A percentile compares a stretch with the other conserved stretches of the same genome.
phyloP scores from a whole-genome alignment of 768 basidiomycete genomes.

The Neoboletus brunneissimus region DNA sequence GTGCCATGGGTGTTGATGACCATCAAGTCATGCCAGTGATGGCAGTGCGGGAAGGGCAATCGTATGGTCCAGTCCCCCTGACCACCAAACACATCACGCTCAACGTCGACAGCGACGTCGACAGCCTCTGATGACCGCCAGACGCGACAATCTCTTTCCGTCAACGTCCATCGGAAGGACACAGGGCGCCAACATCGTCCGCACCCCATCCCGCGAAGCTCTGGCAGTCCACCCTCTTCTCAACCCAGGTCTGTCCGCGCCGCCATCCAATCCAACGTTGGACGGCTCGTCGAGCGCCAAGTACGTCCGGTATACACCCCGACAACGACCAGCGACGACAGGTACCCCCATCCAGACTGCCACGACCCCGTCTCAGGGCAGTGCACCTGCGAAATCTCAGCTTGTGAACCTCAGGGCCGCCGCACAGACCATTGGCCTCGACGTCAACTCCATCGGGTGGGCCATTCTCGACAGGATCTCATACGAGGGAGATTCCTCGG shows the following conservation, averaged over 20 bases:
- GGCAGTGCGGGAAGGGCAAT: background rate
- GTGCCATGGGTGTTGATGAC: conserved; percentile 5
- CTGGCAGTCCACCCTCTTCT: conserved; percentile 65
- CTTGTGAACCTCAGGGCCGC: conserved; percentile 71
- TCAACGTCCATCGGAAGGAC: conserved; percentile 54
- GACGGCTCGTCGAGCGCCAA: conserved; percentile 30
- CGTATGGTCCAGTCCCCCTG: background rate
- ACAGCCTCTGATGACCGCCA: conserved; percentile 31
- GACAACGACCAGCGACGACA: conserved; percentile 57
- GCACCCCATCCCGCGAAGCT: conserved; percentile 49
- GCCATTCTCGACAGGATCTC: conserved; percentile 72
- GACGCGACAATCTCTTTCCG: conserved; percentile 42
- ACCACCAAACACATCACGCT: background rate
- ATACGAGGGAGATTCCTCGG: conserved; percentile 44
- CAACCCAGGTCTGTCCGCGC: conserved; percentile 23
- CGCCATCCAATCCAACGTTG: background rate
- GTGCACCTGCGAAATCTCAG: conserved; percentile 67
- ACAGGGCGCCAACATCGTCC: conserved; percentile 42
- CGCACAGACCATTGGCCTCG: conserved; percentile 65
- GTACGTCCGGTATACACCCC: conserved; percentile 77
- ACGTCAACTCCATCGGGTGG: conserved; percentile 66
- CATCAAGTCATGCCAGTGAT: background rate
- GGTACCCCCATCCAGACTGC: conserved; percentile 35
- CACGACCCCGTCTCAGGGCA: conserved; percentile 45
- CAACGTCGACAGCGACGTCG: background rate